Conservation (phyloP, 2,329 filamentous ascomycete species). For the Fusarium falciforme region DNA sequence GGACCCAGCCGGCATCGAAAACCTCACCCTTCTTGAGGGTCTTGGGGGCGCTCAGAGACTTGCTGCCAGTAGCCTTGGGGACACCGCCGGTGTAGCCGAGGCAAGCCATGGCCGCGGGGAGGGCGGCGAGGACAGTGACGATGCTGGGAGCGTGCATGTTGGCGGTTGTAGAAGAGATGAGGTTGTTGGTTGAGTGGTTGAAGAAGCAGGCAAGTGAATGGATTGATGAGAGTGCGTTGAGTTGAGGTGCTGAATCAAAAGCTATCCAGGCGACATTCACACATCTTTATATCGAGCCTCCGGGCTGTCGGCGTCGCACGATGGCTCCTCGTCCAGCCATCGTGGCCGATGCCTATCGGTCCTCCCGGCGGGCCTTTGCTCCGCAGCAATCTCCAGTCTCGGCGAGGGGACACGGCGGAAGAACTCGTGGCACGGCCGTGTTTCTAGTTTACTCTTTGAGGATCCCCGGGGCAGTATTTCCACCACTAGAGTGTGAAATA, state of each 20-base stretch:
- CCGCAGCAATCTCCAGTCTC: neutral
- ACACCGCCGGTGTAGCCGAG: constrained; percentile 45
- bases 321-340: neutral
- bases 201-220: neutral
- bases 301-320: neutral
- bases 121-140: constrained; percentile 27
- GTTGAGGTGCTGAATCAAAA: neutral
- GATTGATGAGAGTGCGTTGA: neutral
- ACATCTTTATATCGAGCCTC: neutral
- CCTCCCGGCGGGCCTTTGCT: neutral
- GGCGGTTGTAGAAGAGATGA: neutral
- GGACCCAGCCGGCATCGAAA: constrained; percentile 49
- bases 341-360: neutral
- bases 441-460: neutral
- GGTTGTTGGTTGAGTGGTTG: neutral
- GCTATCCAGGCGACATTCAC: neutral
- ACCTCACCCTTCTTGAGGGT: constrained; percentile 43
- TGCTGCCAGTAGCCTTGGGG: constrained; percentile 44
- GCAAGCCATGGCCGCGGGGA: constrained; percentile 46
- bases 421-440: neutral
- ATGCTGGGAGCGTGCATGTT: constrained; percentile 33
- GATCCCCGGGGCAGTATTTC: neutral
- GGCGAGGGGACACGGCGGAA: neutral
- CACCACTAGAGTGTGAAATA: neutral
- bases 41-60: constrained; percentile 45